Conservation (phyloP, 1,139 yeast species). For the Pichia sp. region DNA sequence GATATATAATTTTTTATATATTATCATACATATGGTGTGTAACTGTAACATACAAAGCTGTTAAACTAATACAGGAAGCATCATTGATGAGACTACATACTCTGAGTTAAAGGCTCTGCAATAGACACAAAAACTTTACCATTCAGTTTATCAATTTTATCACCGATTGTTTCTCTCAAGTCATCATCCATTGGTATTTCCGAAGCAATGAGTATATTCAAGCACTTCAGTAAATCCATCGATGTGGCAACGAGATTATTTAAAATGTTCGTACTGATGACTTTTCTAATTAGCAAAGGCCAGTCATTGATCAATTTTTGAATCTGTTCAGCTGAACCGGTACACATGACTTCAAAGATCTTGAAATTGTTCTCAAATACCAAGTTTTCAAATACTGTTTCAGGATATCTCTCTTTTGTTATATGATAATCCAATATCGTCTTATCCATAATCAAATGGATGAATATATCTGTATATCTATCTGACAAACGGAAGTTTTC, state of each 20-base stretch:
- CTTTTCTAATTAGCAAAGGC: slow-evolving; percentile 16
- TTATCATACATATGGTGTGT: too few species aligned
- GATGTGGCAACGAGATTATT: slow-evolving; percentile 1
- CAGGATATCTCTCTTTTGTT: slow-evolving; percentile 6
- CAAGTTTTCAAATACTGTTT: slow-evolving; percentile 8
- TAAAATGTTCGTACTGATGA: slow-evolving; percentile 15
- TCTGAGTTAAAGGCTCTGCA: slow-evolving; percentile 10
- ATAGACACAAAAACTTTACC: neutral
- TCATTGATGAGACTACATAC: neutral
- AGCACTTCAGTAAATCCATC: neutral
- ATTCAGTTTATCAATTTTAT: neutral
- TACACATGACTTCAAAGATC: slow-evolving; percentile 13
- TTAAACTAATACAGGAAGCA: too few species aligned
- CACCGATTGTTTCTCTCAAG: neutral
- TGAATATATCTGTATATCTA: slow-evolving; percentile 3
- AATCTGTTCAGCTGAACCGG: slow-evolving; percentile 6
- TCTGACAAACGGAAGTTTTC: slow-evolving; percentile 1
- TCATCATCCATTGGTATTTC: neutral
- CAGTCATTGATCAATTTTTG: slow-evolving; percentile 13
- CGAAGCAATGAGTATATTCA: slow-evolving; percentile 1
- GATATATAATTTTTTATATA: too few species aligned
- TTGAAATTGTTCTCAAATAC: slow-evolving; percentile 14
- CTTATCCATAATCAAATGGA: slow-evolving; percentile 5
- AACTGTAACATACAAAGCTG: too few species aligned
- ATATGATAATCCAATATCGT: slow-evolving; percentile 6